These are phyloP conservation scores for Penicillium ucsense DNA, from an alignment of 495 filamentous ascomycete species.

Conservation along the genomic window DNA sequence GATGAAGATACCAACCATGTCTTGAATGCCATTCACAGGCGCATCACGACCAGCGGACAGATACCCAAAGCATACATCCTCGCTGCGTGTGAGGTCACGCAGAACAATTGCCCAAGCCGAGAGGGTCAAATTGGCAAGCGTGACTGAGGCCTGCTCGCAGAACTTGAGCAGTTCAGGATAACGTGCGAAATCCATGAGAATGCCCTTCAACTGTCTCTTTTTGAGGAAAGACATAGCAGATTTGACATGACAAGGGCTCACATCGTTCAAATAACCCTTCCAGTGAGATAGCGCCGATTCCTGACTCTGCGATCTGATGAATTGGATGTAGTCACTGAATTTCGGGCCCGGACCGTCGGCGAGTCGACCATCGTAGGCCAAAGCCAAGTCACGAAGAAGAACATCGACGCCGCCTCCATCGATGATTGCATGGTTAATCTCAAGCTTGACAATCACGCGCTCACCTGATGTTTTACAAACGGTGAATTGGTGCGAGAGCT, in stretches of 20 bases:
- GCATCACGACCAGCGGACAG: constrained; percentile 40
- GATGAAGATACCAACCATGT: constrained; percentile 47
- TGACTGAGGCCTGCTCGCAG: constrained; percentile 38
- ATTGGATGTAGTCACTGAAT: constrained; percentile 49
- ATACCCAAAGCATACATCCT: constrained; percentile 53
- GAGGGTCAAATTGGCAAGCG: constrained; percentile 42
- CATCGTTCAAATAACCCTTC: constrained; percentile 26
- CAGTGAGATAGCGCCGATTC: constrained; percentile 36
- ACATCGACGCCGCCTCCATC: constrained; percentile 35
- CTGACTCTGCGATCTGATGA: constrained; percentile 27
- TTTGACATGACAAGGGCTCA: constrained; percentile 18
- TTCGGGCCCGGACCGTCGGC: constrained; percentile 32
- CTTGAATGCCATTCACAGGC: constrained; percentile 40
- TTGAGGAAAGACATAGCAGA: constrained; percentile 1
- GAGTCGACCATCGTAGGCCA: constrained; percentile 36
- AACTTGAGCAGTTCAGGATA: constrained; percentile 34
- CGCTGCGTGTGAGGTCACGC: constrained; percentile 37
- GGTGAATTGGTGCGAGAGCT: constrained; percentile 40
- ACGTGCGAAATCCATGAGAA: constrained; percentile 25
- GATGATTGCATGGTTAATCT: constrained; percentile 49
- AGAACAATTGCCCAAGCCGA: constrained; percentile 50
- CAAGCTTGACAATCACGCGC: constrained; percentile 38
- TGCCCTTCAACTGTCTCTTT: constrained; percentile 19
- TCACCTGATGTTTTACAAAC: constrained; percentile 32
- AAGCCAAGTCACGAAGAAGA: constrained; percentile 30